Evolutionary conservation across 106 monocot genomes (phyloP), one percentile per base, ranked within the genome.

Genomic region (Dactylorhiza incarnata): DNA sequence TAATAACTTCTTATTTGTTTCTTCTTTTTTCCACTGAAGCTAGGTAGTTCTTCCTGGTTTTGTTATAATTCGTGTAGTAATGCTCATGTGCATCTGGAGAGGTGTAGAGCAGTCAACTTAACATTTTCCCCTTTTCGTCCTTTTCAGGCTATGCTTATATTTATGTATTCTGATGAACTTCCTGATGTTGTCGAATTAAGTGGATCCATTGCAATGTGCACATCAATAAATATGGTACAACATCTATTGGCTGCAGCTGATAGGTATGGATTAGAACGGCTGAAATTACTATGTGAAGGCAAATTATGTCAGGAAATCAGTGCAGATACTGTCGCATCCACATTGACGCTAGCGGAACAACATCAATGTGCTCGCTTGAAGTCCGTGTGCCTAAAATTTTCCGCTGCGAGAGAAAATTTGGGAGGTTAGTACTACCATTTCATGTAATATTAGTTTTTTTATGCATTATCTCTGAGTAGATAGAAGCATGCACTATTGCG

Each of bases 191-290:
- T 82, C 75, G 91, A 89, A 68, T 79, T 89, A 11, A 80, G 61
- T 77, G 89, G 82, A 45, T 85, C 88, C 49, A 59, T 77, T 75
- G 85, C 90, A n/a, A 73, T 76, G 48, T 81, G 84, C 63, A 86
- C 83, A 72, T 65, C 65, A 65, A 84, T 91, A 23, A 83, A 87
- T 45, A 71, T 95, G 77, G 74, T 86, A 5, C 91, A 95, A 58
- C 89, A 91, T 87, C 83, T 91, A 65, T 84, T 95, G 81, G 94
- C 91, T 72, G 94, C 94, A 6, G 87, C 94, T 72, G 94, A 95
- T 77, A 81, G 89, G 47, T 95, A 87, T 87, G 94, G 94, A 46
- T 55, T 95, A 68, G 94, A 91, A 6, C 83, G 94, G 51, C 68
- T 95, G 55, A 91, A 87, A 51, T 19, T 85, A 63, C 47, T 95